These are phyloP conservation scores for Mucor velutinosus DNA, from an alignment of 371 early-diverging fungal species.

Conservation along the genomic window DNA sequence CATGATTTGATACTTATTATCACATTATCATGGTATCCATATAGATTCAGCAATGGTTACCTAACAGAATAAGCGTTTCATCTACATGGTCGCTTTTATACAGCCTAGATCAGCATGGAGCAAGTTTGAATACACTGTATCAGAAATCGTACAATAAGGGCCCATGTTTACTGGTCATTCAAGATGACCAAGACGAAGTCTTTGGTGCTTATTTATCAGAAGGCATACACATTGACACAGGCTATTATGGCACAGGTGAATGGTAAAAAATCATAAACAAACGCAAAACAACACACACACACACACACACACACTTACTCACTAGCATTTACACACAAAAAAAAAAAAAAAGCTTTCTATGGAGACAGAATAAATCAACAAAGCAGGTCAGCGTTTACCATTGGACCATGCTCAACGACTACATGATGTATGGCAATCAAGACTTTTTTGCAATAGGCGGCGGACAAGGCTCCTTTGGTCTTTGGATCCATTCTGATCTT, in stretches of 20 bases:
- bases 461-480: constrained; percentile 38
- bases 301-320: not conserved
- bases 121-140: constrained; percentile 37
- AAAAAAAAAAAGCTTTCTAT: constrained; percentile 29
- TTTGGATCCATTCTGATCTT: constrained; percentile 41
- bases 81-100: constrained; percentile 38
- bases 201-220: constrained; percentile 49
- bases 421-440: constrained; percentile 34
- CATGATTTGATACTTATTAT: not conserved
- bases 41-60: constrained; percentile 29
- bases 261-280: constrained; percentile 26
- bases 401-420: constrained; percentile 39
- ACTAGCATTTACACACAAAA: too few relatives aligned
- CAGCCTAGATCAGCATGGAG: constrained; percentile 46
- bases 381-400: constrained; percentile 23
- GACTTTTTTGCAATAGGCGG: constrained; percentile 37
- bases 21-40: not conserved
- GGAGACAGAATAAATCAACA: constrained; percentile 24
- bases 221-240: constrained; percentile 21
- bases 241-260: constrained; percentile 50
- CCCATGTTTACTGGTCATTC: constrained; percentile 38
- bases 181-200: constrained; percentile 25
- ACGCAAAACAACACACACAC: not conserved
- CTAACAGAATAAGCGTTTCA: constrained; percentile 28
- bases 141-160: constrained; percentile 18